A percentile compares a stretch with the other conserved stretches of the same genome.
Evolutionary conservation across 768 basidiomycete species (phyloP).

Genomic region (Psilocybe tampanensis): DNA sequence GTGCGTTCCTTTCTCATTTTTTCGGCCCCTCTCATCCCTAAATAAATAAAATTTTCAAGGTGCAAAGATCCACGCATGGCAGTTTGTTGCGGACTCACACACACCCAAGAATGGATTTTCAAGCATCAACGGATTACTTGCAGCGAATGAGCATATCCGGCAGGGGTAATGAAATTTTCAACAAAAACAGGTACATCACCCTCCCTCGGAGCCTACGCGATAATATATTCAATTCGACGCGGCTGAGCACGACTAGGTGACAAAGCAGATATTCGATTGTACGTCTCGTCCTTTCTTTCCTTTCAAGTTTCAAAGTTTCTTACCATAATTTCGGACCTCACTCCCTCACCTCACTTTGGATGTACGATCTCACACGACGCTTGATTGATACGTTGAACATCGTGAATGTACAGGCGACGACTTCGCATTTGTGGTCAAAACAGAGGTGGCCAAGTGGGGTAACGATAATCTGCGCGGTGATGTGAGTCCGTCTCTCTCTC

Average conservation of each 20-base stretch:
- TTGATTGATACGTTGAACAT: no score
- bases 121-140: not conserved
- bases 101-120: not conserved
- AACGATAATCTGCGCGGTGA: not conserved
- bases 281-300: no score
- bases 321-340: no score
- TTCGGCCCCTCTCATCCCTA: no score
- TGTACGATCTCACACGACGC: no score
- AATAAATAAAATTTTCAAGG: not conserved
- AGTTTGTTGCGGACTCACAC: not conserved
- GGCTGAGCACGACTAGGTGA: not conserved
- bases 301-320: not conserved
- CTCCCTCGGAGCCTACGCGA: not conserved
- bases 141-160: not conserved
- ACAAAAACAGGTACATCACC: not conserved
- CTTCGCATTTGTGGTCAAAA: not conserved
- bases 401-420: not conserved
- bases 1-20: no score
- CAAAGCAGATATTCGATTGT: not conserved
- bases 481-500: not conserved
- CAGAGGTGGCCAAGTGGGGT: not conserved
- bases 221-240: not conserved
- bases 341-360: no score
- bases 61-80: not conserved
- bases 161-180: not conserved